Evolutionary conservation across 2,329 filamentous ascomycete species (phyloP).

Genomic region (Macrophomina pseudophaseolina): DNA sequence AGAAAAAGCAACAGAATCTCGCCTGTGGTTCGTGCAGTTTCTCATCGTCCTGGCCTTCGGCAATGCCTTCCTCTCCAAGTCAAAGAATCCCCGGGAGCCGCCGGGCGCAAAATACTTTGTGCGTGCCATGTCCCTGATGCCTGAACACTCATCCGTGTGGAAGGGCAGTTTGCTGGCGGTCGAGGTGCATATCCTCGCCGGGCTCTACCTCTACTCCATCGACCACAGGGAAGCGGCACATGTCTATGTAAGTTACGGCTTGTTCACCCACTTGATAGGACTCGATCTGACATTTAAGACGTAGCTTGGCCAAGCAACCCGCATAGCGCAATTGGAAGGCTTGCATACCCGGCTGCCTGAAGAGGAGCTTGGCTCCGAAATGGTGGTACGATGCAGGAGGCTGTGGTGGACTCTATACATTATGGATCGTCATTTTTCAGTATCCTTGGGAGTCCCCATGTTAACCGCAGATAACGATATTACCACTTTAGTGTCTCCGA

Average conservation of each 20-base stretch:
- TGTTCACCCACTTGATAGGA: not conserved
- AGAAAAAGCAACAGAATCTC: not conserved
- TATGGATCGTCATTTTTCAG: constrained; percentile 4
- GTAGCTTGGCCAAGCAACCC: not conserved
- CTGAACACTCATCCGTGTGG: not conserved
- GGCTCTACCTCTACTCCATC: constrained; percentile 1
- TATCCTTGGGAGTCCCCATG: not conserved
- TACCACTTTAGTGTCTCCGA: not conserved
- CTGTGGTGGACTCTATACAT: constrained; percentile 6
- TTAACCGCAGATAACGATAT: not conserved
- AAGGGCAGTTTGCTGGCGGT: not conserved
- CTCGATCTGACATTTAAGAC: not conserved
- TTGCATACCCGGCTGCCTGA: constrained; percentile 2
- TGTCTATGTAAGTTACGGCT: not conserved
- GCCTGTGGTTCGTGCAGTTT: constrained; percentile 6
- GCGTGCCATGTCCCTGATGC: constrained; percentile 10
- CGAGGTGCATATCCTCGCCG: not conserved
- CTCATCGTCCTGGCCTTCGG: constrained; percentile 1
- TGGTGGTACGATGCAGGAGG: not conserved
- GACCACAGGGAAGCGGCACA: not conserved
- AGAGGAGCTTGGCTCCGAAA: not conserved
- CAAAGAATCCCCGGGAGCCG: not conserved
- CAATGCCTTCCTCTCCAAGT: not conserved
- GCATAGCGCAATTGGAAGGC: constrained; percentile 5
- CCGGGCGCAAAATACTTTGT: not conserved